Base-by-base conservation (phyloP, 306 rosid species). In the Luffa aegyptiaca region DNA sequence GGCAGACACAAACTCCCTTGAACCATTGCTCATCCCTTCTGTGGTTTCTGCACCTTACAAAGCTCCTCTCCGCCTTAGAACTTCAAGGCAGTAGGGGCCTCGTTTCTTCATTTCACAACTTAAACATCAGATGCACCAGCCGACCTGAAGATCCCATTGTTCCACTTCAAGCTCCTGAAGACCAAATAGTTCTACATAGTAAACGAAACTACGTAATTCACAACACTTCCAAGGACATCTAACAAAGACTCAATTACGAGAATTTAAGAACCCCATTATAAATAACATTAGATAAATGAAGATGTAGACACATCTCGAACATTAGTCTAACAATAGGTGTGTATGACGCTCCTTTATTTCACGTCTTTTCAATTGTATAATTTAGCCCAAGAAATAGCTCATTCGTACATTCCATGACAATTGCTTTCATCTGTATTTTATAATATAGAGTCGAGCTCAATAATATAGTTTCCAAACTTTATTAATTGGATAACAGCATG, bases 141-240 rank as follows among this genome's bases (percentile, higher is more conserved):
- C 48, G 31, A 42, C 18, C 41, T 49, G 42, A n/a, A 61, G 62
- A 68, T 58, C 78, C 61, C 66, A 64, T 49, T 52, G 81, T 68
- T 59, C 81, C 77, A 45, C 69, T 76, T 82, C 87, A 80, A 82
- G 83, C 81, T 57, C 88, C 88, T 80, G 88, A 75, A 55, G 72
- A 72, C 39, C 20, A 71, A 58, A 41, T 63, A 10, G n/a, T 45
- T 52, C 46, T 55, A 41, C n/a, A 21, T 20, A 55, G 39, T 65
- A 20, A 65, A 78, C 1, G 17, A 57, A 42, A 3, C 20, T 48
- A 20, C 0, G 20, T 26, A 31, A 72, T 69, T 42, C 10, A 44
- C 16, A 39, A 42, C 1, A 68, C 72, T 5, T 65, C 48, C 48
- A 65, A 35, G 17, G 46, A 37, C 11, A 39, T 66, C 35, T 42